These are phyloP conservation scores for Oryza longistaminata DNA, from an alignment of 176 grass and related monocot species.

Conservation along the genomic window DNA sequence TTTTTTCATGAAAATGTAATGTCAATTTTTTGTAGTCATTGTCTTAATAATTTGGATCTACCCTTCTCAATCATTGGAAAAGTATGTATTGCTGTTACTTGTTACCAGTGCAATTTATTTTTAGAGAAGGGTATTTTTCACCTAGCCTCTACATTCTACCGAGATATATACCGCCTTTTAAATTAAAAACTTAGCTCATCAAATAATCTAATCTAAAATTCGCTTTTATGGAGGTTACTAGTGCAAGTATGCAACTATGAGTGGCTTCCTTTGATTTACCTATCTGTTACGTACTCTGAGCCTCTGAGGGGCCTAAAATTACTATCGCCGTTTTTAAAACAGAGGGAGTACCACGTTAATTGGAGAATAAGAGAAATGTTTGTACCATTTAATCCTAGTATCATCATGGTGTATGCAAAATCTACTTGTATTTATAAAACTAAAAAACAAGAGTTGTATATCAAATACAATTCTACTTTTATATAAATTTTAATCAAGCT, in stretches of 20 bases:
- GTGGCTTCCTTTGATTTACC: background rate
- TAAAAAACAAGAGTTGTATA: background rate
- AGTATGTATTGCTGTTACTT: background rate
- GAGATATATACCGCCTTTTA: too few relatives aligned
- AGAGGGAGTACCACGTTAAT: background rate
- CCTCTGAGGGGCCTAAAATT: background rate
- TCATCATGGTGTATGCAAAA: background rate
- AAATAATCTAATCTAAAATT: too few relatives aligned
- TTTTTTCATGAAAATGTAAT: background rate
- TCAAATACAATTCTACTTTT: background rate
- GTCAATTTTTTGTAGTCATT: background rate
- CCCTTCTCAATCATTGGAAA: background rate
- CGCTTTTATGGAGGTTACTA: background rate
- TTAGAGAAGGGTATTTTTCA: too few relatives aligned
- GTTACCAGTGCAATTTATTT: background rate
- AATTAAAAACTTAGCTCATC: too few relatives aligned
- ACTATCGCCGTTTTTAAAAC: too few relatives aligned
- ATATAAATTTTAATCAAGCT: background rate
- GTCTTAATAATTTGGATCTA: background rate
- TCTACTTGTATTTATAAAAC: background rate
- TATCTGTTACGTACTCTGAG: too few relatives aligned
- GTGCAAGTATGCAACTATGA: background rate
- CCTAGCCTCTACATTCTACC: too few relatives aligned
- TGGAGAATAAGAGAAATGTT: background rate
- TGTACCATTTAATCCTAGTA: background rate